A percentile compares a stretch with the other conserved stretches of the same genome.
phyloP scores from a whole-genome alignment of 2,329 filamentous ascomycete genomes.

The Leptographium lundbergii region DNA sequence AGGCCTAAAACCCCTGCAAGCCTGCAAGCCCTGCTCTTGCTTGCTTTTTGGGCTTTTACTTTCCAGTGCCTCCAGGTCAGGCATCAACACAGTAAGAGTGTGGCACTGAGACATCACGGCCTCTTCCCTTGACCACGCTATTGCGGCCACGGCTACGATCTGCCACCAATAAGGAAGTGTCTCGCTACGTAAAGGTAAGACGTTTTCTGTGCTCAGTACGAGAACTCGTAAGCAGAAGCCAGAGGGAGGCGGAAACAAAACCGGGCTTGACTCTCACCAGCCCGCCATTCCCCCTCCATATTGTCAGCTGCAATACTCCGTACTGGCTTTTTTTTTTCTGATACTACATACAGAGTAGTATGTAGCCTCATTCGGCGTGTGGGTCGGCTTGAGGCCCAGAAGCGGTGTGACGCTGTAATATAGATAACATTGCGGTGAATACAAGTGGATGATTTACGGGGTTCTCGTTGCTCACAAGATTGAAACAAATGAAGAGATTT shows the following conservation, averaged over 20 bases:
- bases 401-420: constrained; percentile 1
- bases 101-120: not conserved
- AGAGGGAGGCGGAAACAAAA: not conserved
- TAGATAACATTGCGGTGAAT: not conserved
- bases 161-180: not conserved
- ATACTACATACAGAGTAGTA: not conserved
- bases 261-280: not conserved
- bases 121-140: not conserved
- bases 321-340: not conserved
- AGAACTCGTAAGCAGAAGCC: not conserved
- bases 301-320: not conserved
- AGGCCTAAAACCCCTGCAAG: not conserved
- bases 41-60: not conserved
- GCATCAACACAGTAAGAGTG: not conserved
- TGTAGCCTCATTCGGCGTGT: not conserved
- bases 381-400: not conserved
- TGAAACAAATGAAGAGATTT: not conserved
- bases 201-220: not conserved
- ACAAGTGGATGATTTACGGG: not conserved
- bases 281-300: not conserved
- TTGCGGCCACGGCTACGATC: not conserved
- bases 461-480: not conserved
- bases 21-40: no score
- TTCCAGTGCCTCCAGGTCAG: not conserved
- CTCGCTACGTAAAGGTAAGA: no score